Evolutionary conservation across 371 early-diverging fungal genomes (phyloP).

Genomic region (Rhizomucor pusillus): DNA sequence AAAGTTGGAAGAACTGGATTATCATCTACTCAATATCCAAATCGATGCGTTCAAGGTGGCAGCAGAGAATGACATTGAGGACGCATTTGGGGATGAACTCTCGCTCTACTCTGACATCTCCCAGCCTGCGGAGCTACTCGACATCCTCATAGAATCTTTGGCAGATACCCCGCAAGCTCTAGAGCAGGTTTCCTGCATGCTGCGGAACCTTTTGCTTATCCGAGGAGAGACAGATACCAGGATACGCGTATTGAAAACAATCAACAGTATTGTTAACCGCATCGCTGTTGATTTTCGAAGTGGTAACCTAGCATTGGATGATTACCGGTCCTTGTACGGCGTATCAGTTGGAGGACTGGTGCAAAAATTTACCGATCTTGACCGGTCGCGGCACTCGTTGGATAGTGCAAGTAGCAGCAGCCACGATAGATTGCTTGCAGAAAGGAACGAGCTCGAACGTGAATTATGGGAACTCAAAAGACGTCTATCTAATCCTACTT

Average conservation of each 20-base stretch:
- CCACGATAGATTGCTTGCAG: conserved; percentile 17
- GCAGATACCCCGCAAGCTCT: conserved; percentile 63
- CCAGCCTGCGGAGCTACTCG: conserved; percentile 70
- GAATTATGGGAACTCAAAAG: conserved; percentile 3
- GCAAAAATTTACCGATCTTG: conserved; percentile 68
- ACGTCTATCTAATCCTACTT: background rate
- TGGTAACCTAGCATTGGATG: conserved; percentile 33
- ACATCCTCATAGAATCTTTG: conserved; percentile 54
- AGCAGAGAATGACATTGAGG: conserved; percentile 60
- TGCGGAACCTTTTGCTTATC: conserved; percentile 71
- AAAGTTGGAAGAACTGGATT: conserved; percentile 64
- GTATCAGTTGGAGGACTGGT: conserved; percentile 48
- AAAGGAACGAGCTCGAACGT: conserved; percentile 30
- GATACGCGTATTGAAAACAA: conserved; percentile 71
- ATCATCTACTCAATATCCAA: conserved; percentile 66
- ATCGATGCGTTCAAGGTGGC: conserved; percentile 70
- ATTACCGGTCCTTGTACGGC: conserved; percentile 12
- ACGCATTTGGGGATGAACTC: conserved; percentile 18
- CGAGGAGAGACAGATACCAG: conserved; percentile 66
- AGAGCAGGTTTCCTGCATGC: conserved; percentile 64
- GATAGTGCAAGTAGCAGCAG: no score
- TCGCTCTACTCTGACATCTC: conserved; percentile 31
- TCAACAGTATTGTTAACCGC: conserved; percentile 73
- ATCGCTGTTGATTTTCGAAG: conserved; percentile 78
- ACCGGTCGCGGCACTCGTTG: conserved; percentile 48